Conservation (phyloP, 495 filamentous ascomycete species). For the Xylaria intraflava region DNA sequence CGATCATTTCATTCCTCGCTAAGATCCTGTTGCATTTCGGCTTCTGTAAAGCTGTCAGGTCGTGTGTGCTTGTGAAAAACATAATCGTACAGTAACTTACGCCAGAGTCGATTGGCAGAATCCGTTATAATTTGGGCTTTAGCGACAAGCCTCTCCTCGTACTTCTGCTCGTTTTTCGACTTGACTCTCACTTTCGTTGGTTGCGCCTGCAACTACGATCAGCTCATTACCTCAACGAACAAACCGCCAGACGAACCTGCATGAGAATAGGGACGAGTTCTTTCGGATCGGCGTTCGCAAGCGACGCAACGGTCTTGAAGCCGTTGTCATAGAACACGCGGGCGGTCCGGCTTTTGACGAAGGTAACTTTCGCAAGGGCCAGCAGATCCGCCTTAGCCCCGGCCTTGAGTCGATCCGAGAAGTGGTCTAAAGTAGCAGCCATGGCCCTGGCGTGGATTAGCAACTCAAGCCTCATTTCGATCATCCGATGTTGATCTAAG, state of each 20-base stretch:
- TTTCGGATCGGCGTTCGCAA: constrained; percentile 61
- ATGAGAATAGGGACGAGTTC: constrained; percentile 64
- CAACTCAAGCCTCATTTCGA: not conserved
- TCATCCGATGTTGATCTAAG: constrained; percentile 11
- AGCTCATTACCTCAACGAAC: not conserved
- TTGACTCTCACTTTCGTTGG: constrained; percentile 56
- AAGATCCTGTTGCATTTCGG: constrained; percentile 41
- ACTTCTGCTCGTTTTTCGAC: constrained; percentile 54
- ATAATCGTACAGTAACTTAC: constrained; percentile 35
- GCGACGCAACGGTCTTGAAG: constrained; percentile 56
- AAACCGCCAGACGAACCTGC: constrained; percentile 45
- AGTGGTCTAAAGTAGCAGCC: constrained; percentile 70
- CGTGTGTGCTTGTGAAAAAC: constrained; percentile 10
- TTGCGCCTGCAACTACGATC: constrained; percentile 39
- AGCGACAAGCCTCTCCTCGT: constrained; percentile 53
- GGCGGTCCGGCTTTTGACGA: constrained; percentile 72
- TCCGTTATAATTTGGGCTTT: constrained; percentile 65
- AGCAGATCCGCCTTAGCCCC: constrained; percentile 69
- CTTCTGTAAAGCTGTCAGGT: constrained; percentile 30
- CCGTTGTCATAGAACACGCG: constrained; percentile 73
- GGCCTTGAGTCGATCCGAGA: constrained; percentile 65
- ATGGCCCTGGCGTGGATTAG: constrained; percentile 43
- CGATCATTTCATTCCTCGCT: constrained; percentile 21
- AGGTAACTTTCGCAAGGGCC: constrained; percentile 66
- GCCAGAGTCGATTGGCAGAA: constrained; percentile 67